Evolutionary conservation across 2,329 filamentous ascomycete species (phyloP).

Genomic region (Fonsecaea multimorphosa): DNA sequence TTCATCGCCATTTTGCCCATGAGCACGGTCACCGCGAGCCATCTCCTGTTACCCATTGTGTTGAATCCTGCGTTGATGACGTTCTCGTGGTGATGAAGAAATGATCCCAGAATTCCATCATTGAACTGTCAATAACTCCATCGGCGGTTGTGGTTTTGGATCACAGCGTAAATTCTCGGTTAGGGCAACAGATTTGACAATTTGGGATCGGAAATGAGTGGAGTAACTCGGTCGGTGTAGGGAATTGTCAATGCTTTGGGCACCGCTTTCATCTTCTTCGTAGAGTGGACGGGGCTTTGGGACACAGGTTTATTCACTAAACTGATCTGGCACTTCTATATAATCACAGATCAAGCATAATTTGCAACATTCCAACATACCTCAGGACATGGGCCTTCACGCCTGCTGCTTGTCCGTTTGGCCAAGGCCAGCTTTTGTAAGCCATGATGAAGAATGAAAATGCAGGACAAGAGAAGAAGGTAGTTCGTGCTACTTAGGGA

Average conservation of each 20-base stretch:
- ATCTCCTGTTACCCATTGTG: conserved; percentile 42
- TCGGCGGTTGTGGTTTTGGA: background rate
- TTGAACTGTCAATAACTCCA: background rate
- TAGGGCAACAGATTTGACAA: background rate
- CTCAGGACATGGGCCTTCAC: too few relatives aligned
- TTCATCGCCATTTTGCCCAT: conserved; percentile 69
- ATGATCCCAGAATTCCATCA: background rate
- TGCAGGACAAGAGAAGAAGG: background rate
- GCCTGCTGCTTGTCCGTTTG: too few relatives aligned
- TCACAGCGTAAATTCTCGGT: background rate
- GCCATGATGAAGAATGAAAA: too few relatives aligned
- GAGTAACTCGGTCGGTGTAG: background rate
- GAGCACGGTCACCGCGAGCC: conserved; percentile 52
- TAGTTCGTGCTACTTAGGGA: background rate
- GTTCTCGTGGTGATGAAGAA: conserved; percentile 38
- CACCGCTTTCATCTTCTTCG: background rate
- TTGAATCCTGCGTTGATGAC: conserved; percentile 44
- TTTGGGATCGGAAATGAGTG: background rate
- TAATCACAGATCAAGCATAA: background rate
- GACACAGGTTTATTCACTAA: background rate
- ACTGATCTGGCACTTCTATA: background rate
- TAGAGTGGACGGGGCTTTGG: background rate
- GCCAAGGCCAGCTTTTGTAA: too few relatives aligned
- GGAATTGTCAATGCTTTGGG: background rate
- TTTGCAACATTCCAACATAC: background rate